phyloP scores from a whole-genome alignment of 2,329 filamentous ascomycete species.

The Aspergillus melleus region DNA sequence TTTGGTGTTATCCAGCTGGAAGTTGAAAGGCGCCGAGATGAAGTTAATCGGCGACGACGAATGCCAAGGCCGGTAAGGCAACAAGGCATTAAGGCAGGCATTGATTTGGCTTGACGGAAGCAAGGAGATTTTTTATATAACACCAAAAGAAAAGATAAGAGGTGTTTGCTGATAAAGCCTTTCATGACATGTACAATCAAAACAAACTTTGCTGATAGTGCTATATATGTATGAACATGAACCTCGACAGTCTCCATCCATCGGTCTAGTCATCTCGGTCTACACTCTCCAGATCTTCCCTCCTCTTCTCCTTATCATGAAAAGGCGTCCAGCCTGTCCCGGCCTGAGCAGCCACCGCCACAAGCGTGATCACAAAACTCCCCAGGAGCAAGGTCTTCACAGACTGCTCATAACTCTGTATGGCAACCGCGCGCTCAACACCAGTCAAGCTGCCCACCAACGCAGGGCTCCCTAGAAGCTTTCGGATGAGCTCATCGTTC shows the following conservation, averaged over 20 bases:
- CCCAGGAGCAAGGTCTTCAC: slow-evolving; percentile 55
- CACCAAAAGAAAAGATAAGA: background rate
- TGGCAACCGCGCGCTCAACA: slow-evolving; percentile 52
- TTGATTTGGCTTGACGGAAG: background rate
- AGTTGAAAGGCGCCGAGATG: background rate
- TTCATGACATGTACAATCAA: too few relatives aligned
- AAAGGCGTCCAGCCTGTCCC: slow-evolving; percentile 56
- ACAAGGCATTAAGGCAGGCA: slow-evolving; percentile 1
- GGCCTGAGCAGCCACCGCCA: slow-evolving; percentile 56
- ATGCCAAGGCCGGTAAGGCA: slow-evolving; percentile 2
- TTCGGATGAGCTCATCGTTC: slow-evolving; percentile 51
- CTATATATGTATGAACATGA: background rate
- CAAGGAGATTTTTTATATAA: background rate
- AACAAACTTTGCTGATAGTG: background rate
- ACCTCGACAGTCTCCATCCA: background rate
- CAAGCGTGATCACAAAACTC: slow-evolving; percentile 50
- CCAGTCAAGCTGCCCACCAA: slow-evolving; percentile 53
- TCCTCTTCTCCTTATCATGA: slow-evolving; percentile 6
- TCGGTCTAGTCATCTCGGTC: background rate
- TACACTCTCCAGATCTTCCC: slow-evolving; percentile 3
- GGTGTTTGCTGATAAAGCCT: too few relatives aligned
- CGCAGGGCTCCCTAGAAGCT: slow-evolving; percentile 59
- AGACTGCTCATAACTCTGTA: slow-evolving; percentile 56
- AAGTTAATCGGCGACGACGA: too few relatives aligned
- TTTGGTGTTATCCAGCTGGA: background rate